Evolutionary conservation across 768 basidiomycete genomes (phyloP).

Genomic region (Lactarius vividus): DNA sequence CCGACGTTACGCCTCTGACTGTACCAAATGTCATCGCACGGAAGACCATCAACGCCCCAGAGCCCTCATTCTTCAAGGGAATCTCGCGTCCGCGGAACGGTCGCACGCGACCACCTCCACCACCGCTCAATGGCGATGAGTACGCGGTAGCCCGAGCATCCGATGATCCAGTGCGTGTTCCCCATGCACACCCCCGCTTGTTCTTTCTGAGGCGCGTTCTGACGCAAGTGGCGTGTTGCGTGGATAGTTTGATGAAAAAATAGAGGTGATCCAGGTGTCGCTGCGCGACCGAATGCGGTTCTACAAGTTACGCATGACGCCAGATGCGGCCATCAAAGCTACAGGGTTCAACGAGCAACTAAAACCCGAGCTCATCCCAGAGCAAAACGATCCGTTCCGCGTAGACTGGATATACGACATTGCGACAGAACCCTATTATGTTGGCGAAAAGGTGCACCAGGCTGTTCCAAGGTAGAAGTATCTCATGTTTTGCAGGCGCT

Average conservation of each 20-base stretch:
- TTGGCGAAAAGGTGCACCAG: conserved; percentile 65
- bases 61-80: conserved; percentile 45
- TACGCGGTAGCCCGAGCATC: conserved; percentile 45
- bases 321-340: conserved; percentile 65
- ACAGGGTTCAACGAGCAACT: conserved; percentile 81
- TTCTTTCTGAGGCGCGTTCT: not conserved
- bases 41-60: conserved; percentile 48
- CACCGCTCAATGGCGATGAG: conserved; percentile 45
- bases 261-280: conserved; percentile 66
- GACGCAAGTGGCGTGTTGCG: not conserved
- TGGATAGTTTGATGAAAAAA: conserved; percentile 68
- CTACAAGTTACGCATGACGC: conserved; percentile 76
- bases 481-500: conserved; percentile 50
- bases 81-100: conserved; percentile 55
- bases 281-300: conserved; percentile 83
- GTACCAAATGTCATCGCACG: conserved; percentile 75
- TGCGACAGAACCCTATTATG: conserved; percentile 49
- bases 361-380: conserved; percentile 80
- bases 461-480: not conserved
- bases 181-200: not conserved
- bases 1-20: conserved; percentile 67
- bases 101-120: conserved; percentile 30
- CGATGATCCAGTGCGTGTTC: conserved; percentile 59
- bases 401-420: conserved; percentile 77
- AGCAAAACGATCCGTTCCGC: conserved; percentile 77